These are phyloP conservation scores for Herpetospermum pedunculosum DNA, from an alignment of 306 rosid species.

Conservation along the genomic window DNA sequence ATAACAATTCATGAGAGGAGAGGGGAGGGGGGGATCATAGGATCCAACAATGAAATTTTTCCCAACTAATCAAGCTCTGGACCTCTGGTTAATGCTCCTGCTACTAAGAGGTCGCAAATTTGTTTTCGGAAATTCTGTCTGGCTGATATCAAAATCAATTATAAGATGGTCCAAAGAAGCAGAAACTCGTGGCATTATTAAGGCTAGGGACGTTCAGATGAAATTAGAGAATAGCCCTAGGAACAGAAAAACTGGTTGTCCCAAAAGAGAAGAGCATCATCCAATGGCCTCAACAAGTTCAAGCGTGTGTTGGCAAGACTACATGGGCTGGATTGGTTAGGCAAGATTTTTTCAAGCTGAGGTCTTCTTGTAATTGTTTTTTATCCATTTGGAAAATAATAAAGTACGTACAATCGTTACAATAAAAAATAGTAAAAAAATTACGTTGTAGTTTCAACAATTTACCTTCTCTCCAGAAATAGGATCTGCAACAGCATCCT, in stretches of 20 bases:
- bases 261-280: constrained; percentile 60
- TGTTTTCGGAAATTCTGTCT: constrained; percentile 75
- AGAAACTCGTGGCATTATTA: constrained; percentile 73
- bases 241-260: constrained; percentile 78
- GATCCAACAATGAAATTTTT: not conserved
- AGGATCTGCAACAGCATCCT: constrained; percentile 41
- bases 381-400: not conserved
- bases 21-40: not conserved
- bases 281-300: constrained; percentile 73
- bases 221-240: constrained; percentile 82
- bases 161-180: constrained; percentile 70
- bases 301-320: constrained; percentile 81
- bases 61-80: constrained; percentile 45
- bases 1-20: not conserved
- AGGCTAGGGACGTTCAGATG: constrained; percentile 74
- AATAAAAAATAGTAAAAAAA: not conserved
- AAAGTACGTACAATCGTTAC: not conserved
- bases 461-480: constrained; percentile 45
- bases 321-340: constrained; percentile 60
- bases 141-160: constrained; percentile 67
- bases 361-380: not conserved
- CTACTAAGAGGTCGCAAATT: constrained; percentile 58
- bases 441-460: not conserved
- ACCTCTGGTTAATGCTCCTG: constrained; percentile 50
- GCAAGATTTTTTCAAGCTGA: too few relatives aligned